Conservation (phyloP, 23 red algal genomes). For the Pyropia yezoensis region DNA sequence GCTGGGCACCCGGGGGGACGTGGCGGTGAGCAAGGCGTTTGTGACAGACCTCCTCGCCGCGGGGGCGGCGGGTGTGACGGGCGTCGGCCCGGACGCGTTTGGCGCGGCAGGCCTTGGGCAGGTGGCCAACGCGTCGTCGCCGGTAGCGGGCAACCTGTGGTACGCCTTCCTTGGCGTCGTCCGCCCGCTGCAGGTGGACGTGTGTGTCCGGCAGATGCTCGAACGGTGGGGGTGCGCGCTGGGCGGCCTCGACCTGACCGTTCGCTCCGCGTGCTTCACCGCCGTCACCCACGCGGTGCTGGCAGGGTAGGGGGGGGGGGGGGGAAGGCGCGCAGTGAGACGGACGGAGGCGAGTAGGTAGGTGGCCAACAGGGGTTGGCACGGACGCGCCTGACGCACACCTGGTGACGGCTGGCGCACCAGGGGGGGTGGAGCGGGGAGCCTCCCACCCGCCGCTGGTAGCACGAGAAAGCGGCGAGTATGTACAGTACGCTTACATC, state of each 20-base stretch:
- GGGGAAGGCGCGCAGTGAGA: too few species aligned
- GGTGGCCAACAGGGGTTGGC: too few species aligned
- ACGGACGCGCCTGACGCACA: too few species aligned
- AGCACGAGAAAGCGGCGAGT: too few species aligned
- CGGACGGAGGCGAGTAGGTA: too few species aligned
- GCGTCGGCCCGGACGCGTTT: background rate
- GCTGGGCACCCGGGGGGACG: conserved; percentile 6
- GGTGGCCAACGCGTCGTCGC: background rate
- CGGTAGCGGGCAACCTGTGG: conserved; percentile 17
- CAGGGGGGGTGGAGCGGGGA: too few species aligned
- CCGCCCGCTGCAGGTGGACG: conserved; percentile 9
- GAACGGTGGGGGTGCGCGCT: conserved; percentile 47
- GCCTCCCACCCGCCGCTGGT: too few species aligned
- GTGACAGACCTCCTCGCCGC: conserved; percentile 10
- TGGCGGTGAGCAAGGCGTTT: conserved; percentile 2
- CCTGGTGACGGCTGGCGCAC: too few species aligned
- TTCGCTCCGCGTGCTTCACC: conserved; percentile 28
- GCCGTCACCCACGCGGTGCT: conserved; percentile 8
- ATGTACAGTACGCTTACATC: too few species aligned
- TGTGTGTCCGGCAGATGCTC: conserved; percentile 20
- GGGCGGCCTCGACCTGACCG: conserved; percentile 23
- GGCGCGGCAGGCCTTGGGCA: conserved; percentile 6
- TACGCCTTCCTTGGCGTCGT: conserved; percentile 10
- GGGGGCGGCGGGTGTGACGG: background rate
- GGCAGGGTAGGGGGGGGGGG: background rate